phyloP scores from a whole-genome alignment of 192 early-diverging fungal genomes.

The Coemansia sp. region DNA sequence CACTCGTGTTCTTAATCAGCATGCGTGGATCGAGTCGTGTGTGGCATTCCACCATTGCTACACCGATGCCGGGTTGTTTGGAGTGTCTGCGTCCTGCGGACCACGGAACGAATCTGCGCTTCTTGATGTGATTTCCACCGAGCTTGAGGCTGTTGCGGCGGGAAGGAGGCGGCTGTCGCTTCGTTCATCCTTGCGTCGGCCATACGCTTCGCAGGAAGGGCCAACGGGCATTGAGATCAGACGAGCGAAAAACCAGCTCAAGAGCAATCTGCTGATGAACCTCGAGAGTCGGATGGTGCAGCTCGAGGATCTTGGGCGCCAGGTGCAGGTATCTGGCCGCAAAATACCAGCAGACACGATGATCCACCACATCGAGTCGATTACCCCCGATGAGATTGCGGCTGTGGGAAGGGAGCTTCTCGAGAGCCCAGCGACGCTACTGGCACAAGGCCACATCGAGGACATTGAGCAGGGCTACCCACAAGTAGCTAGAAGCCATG shows the following conservation, averaged over 20 bases:
- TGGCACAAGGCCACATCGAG: conserved; percentile 63
- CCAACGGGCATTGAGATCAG: conserved; percentile 61
- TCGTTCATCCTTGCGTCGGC: conserved; percentile 31
- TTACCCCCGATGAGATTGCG: conserved; percentile 72
- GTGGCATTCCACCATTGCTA: conserved; percentile 91
- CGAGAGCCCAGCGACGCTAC: conserved; percentile 63
- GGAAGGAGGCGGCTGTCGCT: conserved; percentile 9
- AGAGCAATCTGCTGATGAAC: conserved; percentile 89
- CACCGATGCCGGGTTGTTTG: conserved; percentile 89
- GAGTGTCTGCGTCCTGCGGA: conserved; percentile 84
- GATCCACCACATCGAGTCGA: conserved; percentile 75
- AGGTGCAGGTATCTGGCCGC: conserved; percentile 70
- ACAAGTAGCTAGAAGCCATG: conserved; percentile 37
- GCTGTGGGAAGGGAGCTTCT: conserved; percentile 70
- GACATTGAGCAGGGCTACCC: conserved; percentile 34
- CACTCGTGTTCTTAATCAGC: conserved; percentile 91
- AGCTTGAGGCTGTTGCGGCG: conserved; percentile 71
- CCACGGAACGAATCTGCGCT: conserved; percentile 72
- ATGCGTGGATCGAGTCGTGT: conserved; percentile 94
- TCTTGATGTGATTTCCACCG: conserved; percentile 79
- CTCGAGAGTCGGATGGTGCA: conserved; percentile 91
- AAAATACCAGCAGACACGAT: conserved; percentile 76
- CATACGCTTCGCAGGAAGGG: conserved; percentile 42
- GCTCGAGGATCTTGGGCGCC: conserved; percentile 92
- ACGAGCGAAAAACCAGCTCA: conserved; percentile 95